phyloP scores from a whole-genome alignment of 495 filamentous ascomycete genomes.

The Articulospora tetracladia region DNA sequence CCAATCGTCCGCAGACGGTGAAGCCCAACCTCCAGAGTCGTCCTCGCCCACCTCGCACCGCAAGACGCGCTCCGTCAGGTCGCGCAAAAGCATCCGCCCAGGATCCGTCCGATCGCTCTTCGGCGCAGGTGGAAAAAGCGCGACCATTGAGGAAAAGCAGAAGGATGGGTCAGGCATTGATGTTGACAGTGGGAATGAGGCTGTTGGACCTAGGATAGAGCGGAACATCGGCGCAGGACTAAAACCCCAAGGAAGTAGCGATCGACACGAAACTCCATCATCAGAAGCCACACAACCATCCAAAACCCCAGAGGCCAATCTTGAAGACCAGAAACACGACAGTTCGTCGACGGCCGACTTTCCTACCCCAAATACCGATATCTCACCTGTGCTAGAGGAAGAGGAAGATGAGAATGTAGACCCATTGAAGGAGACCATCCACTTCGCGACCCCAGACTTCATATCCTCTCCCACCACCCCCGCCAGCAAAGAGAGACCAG shows the following conservation, averaged over 20 bases:
- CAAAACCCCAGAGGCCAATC: background rate
- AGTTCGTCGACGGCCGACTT: constrained; percentile 23
- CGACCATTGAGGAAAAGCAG: constrained; percentile 1
- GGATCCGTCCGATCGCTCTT: background rate
- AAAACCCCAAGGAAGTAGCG: constrained; percentile 2
- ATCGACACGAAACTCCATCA: constrained; percentile 10
- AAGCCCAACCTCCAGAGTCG: background rate
- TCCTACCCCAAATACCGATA: constrained; percentile 25
- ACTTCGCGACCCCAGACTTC: background rate
- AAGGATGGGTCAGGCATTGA: background rate
- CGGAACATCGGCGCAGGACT: constrained; percentile 1
- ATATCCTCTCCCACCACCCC: background rate
- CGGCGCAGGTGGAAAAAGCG: background rate
- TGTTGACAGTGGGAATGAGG: background rate
- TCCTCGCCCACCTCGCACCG: background rate
- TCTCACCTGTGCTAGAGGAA: constrained; percentile 13
- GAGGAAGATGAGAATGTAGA: constrained; percentile 3
- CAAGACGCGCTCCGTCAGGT: constrained; percentile 1
- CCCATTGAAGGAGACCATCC: background rate
- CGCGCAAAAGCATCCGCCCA: background rate
- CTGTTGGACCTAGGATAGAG: background rate
- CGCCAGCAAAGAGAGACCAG: constrained; percentile 4
- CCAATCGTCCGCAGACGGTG: constrained; percentile 25
- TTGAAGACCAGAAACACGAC: constrained; percentile 19
- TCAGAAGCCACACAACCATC: background rate